Evolutionary conservation across 306 rosid genomes (phyloP), one percentile per base, ranked within the genome.

Genomic region (Castanea mollissima): DNA sequence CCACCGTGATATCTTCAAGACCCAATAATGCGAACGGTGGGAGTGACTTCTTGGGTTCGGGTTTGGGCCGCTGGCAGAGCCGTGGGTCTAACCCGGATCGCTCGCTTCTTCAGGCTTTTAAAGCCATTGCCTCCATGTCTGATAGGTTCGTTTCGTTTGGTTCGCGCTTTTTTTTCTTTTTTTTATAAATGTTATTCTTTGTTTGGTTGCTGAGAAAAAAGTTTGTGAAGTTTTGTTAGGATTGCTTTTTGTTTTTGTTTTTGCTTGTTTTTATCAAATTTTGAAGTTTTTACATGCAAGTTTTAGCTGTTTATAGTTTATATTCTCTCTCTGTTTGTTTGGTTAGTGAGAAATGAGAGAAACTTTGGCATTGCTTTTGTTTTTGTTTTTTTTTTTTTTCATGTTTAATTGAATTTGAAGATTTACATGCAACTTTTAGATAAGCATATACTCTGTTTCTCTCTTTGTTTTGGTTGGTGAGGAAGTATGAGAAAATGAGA

Each of bases 11-110:
- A 35, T 49, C 54, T 49, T 95, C 97, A 6, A 91, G 87, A 80
- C 96, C 97, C 70, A 92, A 91, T 69, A 97, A 95, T 13, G 86
- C 91, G n/a, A 41, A 87, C 44, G 93, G 92, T 18, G 98, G 46
- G 46, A 41, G 46, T 41, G 46, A 95, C 74, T 95, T 90, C 44
- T 81, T 92, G 11, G 91, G 98, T 0, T 90, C 97, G 8, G 91
- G 98, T 4, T 85, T 95, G 25, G 95, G 99, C 6, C 90, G 97
- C 71, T 95, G 99, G 99, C 99, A 95, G 96, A 95, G 91, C 80
- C 97, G 99, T 3, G 99, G 99, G 18, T 78, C 93, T 10, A 89
- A 92, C 78, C 95, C 97, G 38, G 99, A 95, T 83, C 98, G 98
- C 25, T 93, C 92, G 6, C 69, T 92, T 81, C 89, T 92, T 14